phyloP scores from a whole-genome alignment of 176 grass and related monocot genomes.

The Rhynchospora tenuis region DNA sequence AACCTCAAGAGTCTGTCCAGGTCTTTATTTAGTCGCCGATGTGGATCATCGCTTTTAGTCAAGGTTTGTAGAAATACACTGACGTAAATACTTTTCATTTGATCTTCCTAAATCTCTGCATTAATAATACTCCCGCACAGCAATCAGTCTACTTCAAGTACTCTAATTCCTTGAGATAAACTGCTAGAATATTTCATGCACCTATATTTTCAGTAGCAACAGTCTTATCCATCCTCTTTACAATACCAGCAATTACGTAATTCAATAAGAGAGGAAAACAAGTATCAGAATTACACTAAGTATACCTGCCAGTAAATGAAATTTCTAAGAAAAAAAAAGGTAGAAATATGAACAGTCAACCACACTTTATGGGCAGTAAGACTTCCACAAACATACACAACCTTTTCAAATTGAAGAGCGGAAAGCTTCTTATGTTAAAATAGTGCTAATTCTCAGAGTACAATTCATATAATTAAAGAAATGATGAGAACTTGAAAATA shows the following conservation, averaged over 20 bases:
- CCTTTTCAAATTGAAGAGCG: background rate
- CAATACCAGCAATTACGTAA: conserved; percentile 91
- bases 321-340: too few relatives aligned
- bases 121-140: background rate
- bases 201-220: conserved; percentile 68
- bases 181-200: conserved; percentile 34
- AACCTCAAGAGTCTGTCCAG: too few relatives aligned
- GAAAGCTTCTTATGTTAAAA: background rate
- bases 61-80: too few relatives aligned
- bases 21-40: too few relatives aligned
- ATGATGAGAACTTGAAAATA: too few relatives aligned
- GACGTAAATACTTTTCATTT: background rate
- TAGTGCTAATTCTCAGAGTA: background rate
- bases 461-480: too few relatives aligned
- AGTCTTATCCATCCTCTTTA: conserved; percentile 86
- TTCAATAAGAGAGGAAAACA: background rate
- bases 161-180: background rate
- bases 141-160: conserved; percentile 7
- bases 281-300: background rate
- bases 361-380: too few relatives aligned
- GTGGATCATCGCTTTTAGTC: too few relatives aligned
- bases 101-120: background rate
- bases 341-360: too few relatives aligned
- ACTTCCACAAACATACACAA: too few relatives aligned
- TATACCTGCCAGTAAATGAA: too few relatives aligned